These are phyloP conservation scores for Salvia splendens DNA, from an alignment of 257 asterid species.

Conservation along the genomic window DNA sequence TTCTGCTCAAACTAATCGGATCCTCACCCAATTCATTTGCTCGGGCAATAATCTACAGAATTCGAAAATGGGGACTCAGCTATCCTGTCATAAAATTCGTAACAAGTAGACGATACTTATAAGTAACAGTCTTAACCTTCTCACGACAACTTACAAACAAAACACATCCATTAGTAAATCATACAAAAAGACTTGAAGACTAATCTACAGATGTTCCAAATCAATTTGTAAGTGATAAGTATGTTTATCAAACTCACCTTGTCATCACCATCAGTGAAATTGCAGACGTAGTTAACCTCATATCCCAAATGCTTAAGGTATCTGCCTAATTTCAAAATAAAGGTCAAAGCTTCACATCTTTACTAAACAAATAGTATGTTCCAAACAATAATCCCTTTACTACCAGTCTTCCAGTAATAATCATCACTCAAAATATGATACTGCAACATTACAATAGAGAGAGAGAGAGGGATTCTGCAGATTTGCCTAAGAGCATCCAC, in stretches of 20 bases:
- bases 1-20: constrained; percentile 77
- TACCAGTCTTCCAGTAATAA: no score
- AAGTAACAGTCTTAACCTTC: constrained; percentile 17
- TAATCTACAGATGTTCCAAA: constrained; percentile 15
- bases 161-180: not conserved
- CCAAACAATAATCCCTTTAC: no score
- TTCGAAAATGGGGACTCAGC: constrained; percentile 59
- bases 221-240: no score
- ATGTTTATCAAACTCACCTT: constrained; percentile 58
- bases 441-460: no score
- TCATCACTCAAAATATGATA: no score
- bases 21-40: constrained; percentile 87
- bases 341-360: constrained; percentile 26
- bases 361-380: not conserved
- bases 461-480: no score
- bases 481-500: no score
- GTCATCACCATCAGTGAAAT: constrained; percentile 97
- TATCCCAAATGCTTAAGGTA: constrained; percentile 86
- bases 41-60: constrained; percentile 87
- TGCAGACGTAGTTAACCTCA: constrained; percentile 89
- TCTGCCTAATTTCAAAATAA: constrained; percentile 68
- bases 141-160: constrained; percentile 21
- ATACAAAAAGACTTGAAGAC: not conserved
- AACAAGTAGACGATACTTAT: constrained; percentile 42
- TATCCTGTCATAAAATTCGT: constrained; percentile 53